Base-by-base conservation (phyloP, 768 basidiomycete genomes). In the Calvatia gigantea region DNA sequence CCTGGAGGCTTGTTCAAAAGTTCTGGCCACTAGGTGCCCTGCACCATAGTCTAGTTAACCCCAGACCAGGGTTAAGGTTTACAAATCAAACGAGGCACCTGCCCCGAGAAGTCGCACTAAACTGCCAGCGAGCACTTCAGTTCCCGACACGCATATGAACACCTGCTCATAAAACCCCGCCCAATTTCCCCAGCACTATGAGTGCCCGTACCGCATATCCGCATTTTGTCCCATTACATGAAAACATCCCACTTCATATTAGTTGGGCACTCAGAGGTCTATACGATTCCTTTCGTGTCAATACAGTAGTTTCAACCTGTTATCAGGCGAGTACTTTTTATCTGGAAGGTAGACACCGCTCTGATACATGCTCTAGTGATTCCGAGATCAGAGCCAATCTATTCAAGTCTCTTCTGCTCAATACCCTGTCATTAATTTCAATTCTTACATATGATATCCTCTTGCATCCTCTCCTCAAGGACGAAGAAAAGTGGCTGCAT, bases 391-490 rank as follows among this genome's bases (percentile, higher is more conserved):
- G 88, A 14, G 74, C 78, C 53, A 86, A 90, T 66, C 67, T 91
- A 33, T 77, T 83, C 71, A 93, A 92, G 72, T 90, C 87, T 1
- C 66, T 88, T 15, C 70, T 89, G 6, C 78, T 93, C 47, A 93
- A 94, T 65, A 69, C 74, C 7, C 72, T 91, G 17, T 89, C 88
- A 1, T 68, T 94, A 57, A 67, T 79, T 12, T 90, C 87, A 11
- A 84, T 92, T 56, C 91, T 85, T 65, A 73, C 79, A n/a, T 89
- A 91, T 66, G 88, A 91, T 63, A 66, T 85, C 44, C 66, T 92
- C 25, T 74, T 94, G 12, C 76, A 81, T 17, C 89, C 90, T 2
- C 76, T 91, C 19, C 79, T 87, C 8, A 79, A 75, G 17, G 77
- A 80, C 61, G 78, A 80, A 51, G 78, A 81, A 56, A 82, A 75